These are phyloP conservation scores for Dimocarpus longan DNA, from an alignment of 345 rosid genomes.

Conservation along the genomic window DNA sequence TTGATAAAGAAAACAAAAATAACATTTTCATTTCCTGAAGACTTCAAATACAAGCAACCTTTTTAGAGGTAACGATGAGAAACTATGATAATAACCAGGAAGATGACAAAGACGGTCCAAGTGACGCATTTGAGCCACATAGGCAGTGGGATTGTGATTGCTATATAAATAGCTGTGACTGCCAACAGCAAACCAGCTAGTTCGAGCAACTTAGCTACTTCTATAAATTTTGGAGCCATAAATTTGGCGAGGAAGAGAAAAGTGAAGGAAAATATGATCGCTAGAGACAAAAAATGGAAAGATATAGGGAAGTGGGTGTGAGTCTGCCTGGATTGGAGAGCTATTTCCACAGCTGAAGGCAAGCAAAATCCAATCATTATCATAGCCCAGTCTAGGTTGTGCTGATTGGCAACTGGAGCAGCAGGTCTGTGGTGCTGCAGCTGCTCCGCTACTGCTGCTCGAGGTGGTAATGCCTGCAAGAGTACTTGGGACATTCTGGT, in stretches of 20 bases:
- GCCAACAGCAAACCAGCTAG: background rate
- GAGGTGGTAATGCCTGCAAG: no score
- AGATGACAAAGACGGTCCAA: background rate
- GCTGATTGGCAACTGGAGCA: background rate
- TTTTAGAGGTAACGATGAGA: background rate
- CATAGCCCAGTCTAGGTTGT: slow-evolving; percentile 8
- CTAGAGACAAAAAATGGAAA: background rate
- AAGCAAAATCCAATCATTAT: slow-evolving; percentile 11
- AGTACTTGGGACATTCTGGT: no score
- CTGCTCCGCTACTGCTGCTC: no score
- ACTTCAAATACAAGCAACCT: no score
- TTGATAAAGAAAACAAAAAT: no score
- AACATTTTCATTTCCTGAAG: no score
- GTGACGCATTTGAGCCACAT: background rate
- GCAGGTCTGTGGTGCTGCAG: no score
- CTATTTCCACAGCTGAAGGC: background rate
- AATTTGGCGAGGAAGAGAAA: background rate
- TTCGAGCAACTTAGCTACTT: background rate
- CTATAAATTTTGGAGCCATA: background rate
- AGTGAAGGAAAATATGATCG: slow-evolving; percentile 9
- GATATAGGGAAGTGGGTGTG: background rate
- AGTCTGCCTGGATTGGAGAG: background rate
- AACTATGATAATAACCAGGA: background rate
- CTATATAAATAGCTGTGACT: background rate
- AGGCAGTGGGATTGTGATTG: slow-evolving; percentile 3